Evolutionary conservation across 306 rosid species (phyloP), one percentile per base, ranked within the genome.

Genomic region (Ceratonia siliqua): DNA sequence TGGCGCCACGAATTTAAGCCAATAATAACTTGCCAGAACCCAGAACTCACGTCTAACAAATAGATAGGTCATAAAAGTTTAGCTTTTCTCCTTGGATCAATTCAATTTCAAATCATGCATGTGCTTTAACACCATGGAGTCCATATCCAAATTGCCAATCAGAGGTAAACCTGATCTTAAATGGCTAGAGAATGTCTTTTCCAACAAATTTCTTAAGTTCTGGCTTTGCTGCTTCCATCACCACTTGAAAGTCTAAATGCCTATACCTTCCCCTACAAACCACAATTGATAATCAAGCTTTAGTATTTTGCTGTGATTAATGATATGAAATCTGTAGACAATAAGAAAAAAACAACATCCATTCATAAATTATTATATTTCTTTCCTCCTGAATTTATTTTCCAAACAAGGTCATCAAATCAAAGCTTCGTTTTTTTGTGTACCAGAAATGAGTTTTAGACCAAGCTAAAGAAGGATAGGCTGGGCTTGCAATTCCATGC

Each of bases 401-500:
- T 32, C 36, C 48, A 76, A 54, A 66, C 55, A 70, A 39, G 67
- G 48, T 30, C 24, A 46, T 22, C 15, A 39, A 33, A 39, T 43
- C 36, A 58, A 21, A 50, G 18, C 0, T 8, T 48, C 43, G 22
- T 58, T 41, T 54, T 70, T 46, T 14, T 15, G 45, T 68, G 2
- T 88, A 94, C 99, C 97, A 94, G 86, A 94, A 91, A 81, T 94
- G 95, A 78, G 98, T 90, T 84, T 73, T 89, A 64, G 86, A 87
- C 98, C 98, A 94, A 55, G 66, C 54, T 75, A 92, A 43, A 50
- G 96, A 87, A 72, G 98, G 85, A 81, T 94, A 94, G 36, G 97
- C 85, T 50, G 97, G 98, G 88, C 98, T 94, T 70, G 87, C 90
- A 82, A 94, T 84, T 79, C 97, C 98, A 58, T 94, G 98, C 96